Evolutionary conservation across 225 moss, liverwort and hornwort genomes (phyloP).

Genomic region (Straminergon stramineum): DNA sequence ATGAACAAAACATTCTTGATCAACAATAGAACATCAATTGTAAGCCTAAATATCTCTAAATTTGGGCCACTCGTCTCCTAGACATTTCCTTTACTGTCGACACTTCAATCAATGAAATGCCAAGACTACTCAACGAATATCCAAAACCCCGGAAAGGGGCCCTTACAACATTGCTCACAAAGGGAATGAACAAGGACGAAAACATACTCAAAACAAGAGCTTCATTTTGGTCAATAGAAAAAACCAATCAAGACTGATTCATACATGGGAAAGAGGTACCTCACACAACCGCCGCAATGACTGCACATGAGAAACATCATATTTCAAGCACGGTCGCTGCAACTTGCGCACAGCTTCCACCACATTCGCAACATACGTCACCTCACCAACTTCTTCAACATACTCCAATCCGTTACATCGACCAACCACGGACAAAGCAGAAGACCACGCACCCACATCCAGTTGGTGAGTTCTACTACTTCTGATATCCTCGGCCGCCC

Average conservation of each 20-base stretch:
- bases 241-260: neutral
- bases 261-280: neutral
- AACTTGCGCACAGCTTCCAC: neutral
- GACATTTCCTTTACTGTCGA: fast-evolving
- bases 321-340: neutral
- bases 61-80: neutral
- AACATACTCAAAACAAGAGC: neutral
- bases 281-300: neutral
- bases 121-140: neutral
- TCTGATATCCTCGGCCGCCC: neutral
- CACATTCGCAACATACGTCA: neutral
- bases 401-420: neutral
- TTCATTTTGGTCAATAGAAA: fast-evolving
- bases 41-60: neutral
- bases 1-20: neutral
- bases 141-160: fast-evolving
- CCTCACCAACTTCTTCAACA: neutral
- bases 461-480: neutral
- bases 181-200: neutral
- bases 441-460: neutral
- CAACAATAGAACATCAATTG: too few species aligned
- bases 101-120: neutral
- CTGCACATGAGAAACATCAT: neutral
- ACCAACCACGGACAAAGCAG: neutral
- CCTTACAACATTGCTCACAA: neutral